Percentiles rank a stretch among this genome's conserved stretches.
phyloP scores from a whole-genome alignment of 805 yeast genomes.

The Candida mattraensis region DNA sequence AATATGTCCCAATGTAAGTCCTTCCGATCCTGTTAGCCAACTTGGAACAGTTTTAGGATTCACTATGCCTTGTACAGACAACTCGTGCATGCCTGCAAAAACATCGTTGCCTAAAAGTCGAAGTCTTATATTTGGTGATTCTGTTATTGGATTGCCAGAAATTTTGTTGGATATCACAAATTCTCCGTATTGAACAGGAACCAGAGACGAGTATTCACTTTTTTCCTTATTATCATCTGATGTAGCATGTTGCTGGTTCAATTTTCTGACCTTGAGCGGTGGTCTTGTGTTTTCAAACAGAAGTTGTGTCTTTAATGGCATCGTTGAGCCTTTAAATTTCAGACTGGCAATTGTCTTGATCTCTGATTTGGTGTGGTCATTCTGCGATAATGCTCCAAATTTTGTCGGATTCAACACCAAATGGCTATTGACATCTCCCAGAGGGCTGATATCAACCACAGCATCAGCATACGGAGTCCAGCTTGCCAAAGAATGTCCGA shows the following conservation, averaged over 20 bases:
- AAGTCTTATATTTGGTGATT: constrained; percentile 23
- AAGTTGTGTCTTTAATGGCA: constrained; percentile 36
- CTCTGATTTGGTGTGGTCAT: constrained; percentile 13
- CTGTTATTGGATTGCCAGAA: constrained; percentile 24
- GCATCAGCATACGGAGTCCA: constrained; percentile 78
- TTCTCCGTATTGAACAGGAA: constrained; percentile 57
- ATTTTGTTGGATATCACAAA: constrained; percentile 40
- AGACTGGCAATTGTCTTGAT: constrained; percentile 48
- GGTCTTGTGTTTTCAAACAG: constrained; percentile 40
- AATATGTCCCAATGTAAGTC: constrained; percentile 48
- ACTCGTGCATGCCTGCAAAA: constrained; percentile 75
- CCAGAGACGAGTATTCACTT: constrained; percentile 49
- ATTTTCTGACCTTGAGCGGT: constrained; percentile 23
- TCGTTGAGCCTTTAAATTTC: constrained; percentile 58
- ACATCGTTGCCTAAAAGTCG: constrained; percentile 66
- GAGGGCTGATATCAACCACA: constrained; percentile 62
- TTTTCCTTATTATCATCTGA: constrained; percentile 16
- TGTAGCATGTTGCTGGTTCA: constrained; percentile 11
- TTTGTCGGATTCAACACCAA: constrained; percentile 31
- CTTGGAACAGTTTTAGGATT: constrained; percentile 63
- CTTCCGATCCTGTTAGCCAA: constrained; percentile 80
- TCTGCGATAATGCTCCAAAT: constrained; percentile 23
- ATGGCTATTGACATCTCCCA: constrained; percentile 47
- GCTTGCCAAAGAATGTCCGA: constrained; percentile 60
- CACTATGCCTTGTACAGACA: constrained; percentile 48